Evolutionary conservation across 2,329 filamentous ascomycete genomes (phyloP), one percentile per base, ranked within the genome.

Genomic region (Hymenoscyphus occultus): DNA sequence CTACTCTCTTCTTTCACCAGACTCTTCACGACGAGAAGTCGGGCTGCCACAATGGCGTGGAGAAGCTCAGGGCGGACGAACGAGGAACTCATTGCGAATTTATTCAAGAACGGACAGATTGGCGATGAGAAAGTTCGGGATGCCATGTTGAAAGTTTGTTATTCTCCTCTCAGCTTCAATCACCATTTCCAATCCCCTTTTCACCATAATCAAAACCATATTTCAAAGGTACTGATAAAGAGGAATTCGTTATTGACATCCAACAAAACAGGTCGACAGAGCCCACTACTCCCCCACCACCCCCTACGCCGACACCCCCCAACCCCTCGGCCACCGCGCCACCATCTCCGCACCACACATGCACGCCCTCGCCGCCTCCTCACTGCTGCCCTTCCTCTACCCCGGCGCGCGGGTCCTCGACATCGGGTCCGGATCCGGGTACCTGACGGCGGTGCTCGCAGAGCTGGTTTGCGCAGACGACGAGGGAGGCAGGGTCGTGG

Each of bases 381-480:
- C 84, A 5, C 81, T 91, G 28, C 81, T 90, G 45, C 79, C 83
- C 1, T 83, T 80, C 74, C 80, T 90, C 7, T 75, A 80, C 1
- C 83, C 85, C 13, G 69, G 70, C 2, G 65, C 67, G 6, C 78
- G 90, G 70, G 81, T 92, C 1, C 82, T 94, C 1, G 91, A 94
- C 72, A 83, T 94, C 65, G 91, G 91, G 1, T 89, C 86, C 58
- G 91, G 91, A 0, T 90, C 86, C 1, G 91, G 91, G 0, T 98
- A 97, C 74, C 80, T 99, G 13, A 97, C 93, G 5, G 92, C 96
- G n/a, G n/a, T n/a, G n/a, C n/a, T n/a, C n/a, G n/a, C n/a, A n/a
- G n/a, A n/a, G n/a, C n/a, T n/a, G n/a, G n/a, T n/a, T n/a, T n/a
- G n/a, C n/a, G n/a, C n/a, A n/a, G n/a, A n/a, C n/a, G n/a, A n/a